Evolutionary conservation across 306 rosid species (phyloP).

Genomic region (Quercus variabilis): DNA sequence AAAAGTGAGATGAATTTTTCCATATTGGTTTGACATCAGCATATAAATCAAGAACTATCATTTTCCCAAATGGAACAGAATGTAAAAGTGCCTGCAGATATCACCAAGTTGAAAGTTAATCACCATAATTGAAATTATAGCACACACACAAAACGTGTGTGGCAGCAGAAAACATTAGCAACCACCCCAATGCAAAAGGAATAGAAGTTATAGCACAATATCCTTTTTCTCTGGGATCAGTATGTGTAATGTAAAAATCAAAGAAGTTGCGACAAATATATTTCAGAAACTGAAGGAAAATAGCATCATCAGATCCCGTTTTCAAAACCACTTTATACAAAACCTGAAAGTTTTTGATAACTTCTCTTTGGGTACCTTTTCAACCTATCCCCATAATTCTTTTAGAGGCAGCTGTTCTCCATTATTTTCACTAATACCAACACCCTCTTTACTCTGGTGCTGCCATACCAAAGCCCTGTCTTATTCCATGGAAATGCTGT

Average conservation of each 20-base stretch:
- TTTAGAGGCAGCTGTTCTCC: neutral
- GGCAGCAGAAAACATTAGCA: slow-evolving; percentile 3
- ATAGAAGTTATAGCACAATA: neutral
- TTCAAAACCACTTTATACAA: neutral
- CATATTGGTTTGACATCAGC: slow-evolving; percentile 95
- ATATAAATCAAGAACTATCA: slow-evolving; percentile 96
- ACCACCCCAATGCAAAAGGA: neutral
- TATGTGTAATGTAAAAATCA: neutral
- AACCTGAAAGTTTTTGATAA: neutral
- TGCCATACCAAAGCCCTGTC: neutral
- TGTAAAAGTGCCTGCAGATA: slow-evolving; percentile 85
- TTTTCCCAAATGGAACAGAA: slow-evolving; percentile 85
- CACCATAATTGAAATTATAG: neutral
- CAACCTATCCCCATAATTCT: neutral
- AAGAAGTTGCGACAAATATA: neutral
- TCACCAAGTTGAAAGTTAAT: slow-evolving; percentile 6
- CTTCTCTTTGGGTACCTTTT: neutral
- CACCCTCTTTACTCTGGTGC: neutral
- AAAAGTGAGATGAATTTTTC: slow-evolving; percentile 82
- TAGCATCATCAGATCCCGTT: neutral
- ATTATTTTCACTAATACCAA: neutral
- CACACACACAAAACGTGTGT: neutral
- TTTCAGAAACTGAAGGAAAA: neutral
- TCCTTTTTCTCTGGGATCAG: neutral
- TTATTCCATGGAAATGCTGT: neutral